Percentiles rank a stretch among this genome's conserved stretches.
phyloP scores from a whole-genome alignment of 352 stramenopile species.

The Pythium oligandrum region DNA sequence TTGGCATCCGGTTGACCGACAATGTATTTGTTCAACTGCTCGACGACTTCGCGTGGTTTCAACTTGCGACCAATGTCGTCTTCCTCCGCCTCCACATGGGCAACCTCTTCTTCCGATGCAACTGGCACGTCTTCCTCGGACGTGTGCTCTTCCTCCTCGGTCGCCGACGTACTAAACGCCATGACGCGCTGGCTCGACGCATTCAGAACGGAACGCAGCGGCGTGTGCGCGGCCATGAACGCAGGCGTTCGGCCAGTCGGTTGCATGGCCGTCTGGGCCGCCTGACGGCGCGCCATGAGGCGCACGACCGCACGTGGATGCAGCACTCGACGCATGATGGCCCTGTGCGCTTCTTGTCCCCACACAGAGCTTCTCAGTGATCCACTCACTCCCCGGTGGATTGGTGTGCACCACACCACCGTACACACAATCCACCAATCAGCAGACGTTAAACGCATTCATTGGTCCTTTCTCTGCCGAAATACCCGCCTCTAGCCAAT shows the following conservation, averaged over 20 bases:
- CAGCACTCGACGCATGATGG: constrained; percentile 42
- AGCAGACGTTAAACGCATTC: background rate
- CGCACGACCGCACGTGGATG: constrained; percentile 37
- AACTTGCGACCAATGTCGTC: constrained; percentile 78
- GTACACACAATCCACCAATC: constrained; percentile 11
- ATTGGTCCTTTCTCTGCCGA: constrained; percentile 8
- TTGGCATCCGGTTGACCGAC: constrained; percentile 97
- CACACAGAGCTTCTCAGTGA: constrained; percentile 18
- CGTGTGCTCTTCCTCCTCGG: constrained; percentile 13
- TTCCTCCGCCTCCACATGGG: constrained; percentile 20
- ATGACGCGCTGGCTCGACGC: constrained; percentile 6
- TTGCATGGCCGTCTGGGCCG: background rate
- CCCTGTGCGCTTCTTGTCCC: constrained; percentile 12
- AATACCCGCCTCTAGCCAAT: constrained; percentile 10
- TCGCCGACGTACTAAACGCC: constrained; percentile 26
- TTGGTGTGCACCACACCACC: constrained; percentile 13
- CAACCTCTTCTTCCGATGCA: constrained; percentile 18
- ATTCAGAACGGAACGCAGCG: constrained; percentile 4
- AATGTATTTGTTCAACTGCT: constrained; percentile 96
- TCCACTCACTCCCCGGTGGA: constrained; percentile 7
- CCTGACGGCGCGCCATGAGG: constrained; percentile 21
- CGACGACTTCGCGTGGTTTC: constrained; percentile 92
- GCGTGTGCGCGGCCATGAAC: constrained; percentile 3
- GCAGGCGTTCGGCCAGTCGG: constrained; percentile 11
- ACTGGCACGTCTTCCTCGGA: constrained; percentile 19